Evolutionary conservation across 768 basidiomycete genomes (phyloP).

Genomic region (Dacryopinax spathularia): DNA sequence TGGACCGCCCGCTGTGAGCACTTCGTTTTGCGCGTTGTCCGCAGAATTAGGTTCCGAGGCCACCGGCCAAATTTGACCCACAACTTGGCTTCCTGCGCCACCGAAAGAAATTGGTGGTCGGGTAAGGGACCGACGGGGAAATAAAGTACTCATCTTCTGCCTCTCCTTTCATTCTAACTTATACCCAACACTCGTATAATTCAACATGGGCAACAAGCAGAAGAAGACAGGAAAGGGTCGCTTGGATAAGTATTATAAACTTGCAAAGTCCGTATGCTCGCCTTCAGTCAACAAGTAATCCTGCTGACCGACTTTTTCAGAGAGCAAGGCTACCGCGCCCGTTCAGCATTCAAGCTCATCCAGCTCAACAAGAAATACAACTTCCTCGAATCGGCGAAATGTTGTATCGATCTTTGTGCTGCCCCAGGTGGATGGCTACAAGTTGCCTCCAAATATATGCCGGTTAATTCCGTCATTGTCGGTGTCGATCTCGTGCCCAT

Average conservation of each 20-base stretch:
- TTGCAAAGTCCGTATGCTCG: conserved; percentile 52
- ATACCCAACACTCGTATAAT: neutral
- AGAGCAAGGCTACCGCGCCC: conserved; percentile 98
- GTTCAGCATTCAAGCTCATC: conserved; percentile 97
- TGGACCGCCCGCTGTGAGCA: neutral
- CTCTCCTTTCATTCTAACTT: neutral
- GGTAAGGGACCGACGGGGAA: too few relatives aligned
- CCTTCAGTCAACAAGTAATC: neutral
- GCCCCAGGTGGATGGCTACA: conserved; percentile 99
- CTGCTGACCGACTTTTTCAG: conserved; percentile 30
- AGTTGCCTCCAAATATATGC: conserved; percentile 96
- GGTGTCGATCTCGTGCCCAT: conserved; percentile 97
- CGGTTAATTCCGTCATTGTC: conserved; percentile 76
- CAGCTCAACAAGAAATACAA: conserved; percentile 97
- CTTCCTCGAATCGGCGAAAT: conserved; percentile 76
- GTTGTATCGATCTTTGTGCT: conserved; percentile 94
- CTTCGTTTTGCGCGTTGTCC: neutral
- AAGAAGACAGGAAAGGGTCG: conserved; percentile 96
- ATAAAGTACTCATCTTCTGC: neutral
- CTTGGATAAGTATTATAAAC: conserved; percentile 93
- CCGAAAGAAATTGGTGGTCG: too few relatives aligned
- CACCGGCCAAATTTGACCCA: neutral
- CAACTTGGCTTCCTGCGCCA: too few relatives aligned
- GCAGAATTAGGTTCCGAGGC: neutral
- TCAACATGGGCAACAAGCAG: conserved; percentile 56